Base-by-base conservation (phyloP, 106 monocot genomes). In the Platanthera zijinensis region DNA sequence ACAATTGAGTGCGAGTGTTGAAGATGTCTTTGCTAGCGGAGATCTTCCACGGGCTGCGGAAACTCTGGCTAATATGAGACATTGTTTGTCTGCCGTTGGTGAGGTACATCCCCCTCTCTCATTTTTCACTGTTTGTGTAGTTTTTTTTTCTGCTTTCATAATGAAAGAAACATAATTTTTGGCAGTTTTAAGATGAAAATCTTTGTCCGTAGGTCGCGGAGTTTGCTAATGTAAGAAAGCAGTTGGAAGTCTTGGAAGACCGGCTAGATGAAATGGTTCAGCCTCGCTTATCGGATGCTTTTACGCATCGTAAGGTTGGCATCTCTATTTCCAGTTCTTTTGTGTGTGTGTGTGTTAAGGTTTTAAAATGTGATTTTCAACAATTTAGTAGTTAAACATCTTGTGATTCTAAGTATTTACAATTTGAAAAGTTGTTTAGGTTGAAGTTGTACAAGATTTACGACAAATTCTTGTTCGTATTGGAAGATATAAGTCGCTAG, bases 1-100 rank as follows among this genome's bases (percentile, higher is more conserved):
- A 18, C 91, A 99, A 77, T 76, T 99, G 77, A 99, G 99, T 87
- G 91, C 94, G 21, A 94, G 89, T 51, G 99, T 99, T 0, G 99
- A 99, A 84, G 94, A 94, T 83, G 99, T 99, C 7, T 99, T 99
- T 88, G 90, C 99, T 69, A 99, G 99, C 79, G 99, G 99, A 70
- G 94, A 99, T 90, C 99, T 99, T 85, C 89, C 85, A 30, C 91
- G 82, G 32, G 99, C 94, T 78, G 99, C 99, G 28, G 99, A 99
- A 85, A 99, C 99, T 25, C 84, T 99, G 79, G 94, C 90, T 28
- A 92, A 94, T 73, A 99, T 99, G 99, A 89, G 94, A 62, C 94
- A 94, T 76, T 94, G 99, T 75, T 84, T 99, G 77, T 92, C 94
- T 71, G 99, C 92, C 78, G 94, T 99, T 90, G 99, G 99, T 3